Evolutionary conservation across 2,329 filamentous ascomycete genomes (phyloP).

Genomic region (Apiospora sp.): DNA sequence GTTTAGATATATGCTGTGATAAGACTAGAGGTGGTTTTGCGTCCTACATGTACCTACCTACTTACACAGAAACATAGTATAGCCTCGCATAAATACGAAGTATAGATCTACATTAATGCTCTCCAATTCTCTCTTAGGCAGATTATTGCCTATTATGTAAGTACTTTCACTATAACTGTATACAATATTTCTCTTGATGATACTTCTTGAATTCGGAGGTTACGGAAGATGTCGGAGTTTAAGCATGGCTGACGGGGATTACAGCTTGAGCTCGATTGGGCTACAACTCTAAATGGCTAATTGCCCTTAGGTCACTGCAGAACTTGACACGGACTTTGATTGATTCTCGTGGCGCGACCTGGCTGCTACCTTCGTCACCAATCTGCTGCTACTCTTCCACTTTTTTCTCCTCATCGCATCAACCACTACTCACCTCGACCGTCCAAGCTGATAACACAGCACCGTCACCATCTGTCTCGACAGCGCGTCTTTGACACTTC

Average conservation of each 20-base stretch:
- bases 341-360: slow-evolving; percentile 5
- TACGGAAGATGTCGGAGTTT: background rate
- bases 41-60: background rate
- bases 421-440: slow-evolving; percentile 6
- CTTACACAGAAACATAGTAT: background rate
- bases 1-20: slow-evolving; percentile 31
- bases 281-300: background rate
- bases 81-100: background rate
- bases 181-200: background rate
- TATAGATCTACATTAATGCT: background rate
- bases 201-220: background rate
- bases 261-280: background rate
- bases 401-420: slow-evolving; percentile 14
- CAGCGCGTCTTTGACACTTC: slow-evolving; percentile 3
- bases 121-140: too few species aligned
- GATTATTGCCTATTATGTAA: too few species aligned
- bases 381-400: background rate
- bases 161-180: too few species aligned
- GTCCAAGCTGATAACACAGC: background rate
- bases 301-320: background rate
- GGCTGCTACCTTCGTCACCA: background rate
- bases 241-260: background rate
- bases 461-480: background rate
- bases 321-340: background rate
- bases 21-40: background rate